A percentile compares a stretch with the other conserved stretches of the same genome.
These are phyloP conservation scores for Pinus tabuliformis DNA, from an alignment of 75 land plant genomes.

Conservation along the genomic window DNA sequence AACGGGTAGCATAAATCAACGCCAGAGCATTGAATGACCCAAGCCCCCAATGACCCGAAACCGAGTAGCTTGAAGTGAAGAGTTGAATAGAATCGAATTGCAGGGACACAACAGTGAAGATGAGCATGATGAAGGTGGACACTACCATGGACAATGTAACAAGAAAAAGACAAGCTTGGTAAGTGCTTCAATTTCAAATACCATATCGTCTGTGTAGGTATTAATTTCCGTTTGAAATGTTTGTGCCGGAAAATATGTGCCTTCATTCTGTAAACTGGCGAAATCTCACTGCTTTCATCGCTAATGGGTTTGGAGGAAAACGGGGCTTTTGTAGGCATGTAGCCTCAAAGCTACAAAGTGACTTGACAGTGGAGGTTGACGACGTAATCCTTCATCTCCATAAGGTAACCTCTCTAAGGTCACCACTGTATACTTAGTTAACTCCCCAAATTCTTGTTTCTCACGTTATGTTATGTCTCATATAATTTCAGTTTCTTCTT, in stretches of 20 bases:
- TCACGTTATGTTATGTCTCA: too few relatives aligned
- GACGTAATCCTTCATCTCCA: conserved; percentile 34
- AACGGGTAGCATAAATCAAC: too few relatives aligned
- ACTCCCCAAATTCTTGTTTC: background rate
- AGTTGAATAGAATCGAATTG: too few relatives aligned
- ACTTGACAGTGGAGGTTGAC: conserved; percentile 31
- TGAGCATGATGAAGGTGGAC: background rate
- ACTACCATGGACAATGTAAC: background rate
- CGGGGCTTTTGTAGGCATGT: conserved; percentile 13
- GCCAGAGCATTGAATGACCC: too few relatives aligned
- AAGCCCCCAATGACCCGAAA: too few relatives aligned
- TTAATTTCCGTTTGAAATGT: background rate
- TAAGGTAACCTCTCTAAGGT: conserved; percentile 16
- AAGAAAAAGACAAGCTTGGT: conserved; percentile 6
- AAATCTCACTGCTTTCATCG: too few relatives aligned
- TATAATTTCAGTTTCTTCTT: too few relatives aligned
- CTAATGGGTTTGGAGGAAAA: background rate
- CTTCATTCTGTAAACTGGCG: too few relatives aligned
- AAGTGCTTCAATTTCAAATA: background rate
- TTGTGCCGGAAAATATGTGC: background rate
- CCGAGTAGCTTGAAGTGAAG: too few relatives aligned
- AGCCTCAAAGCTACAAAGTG: conserved; percentile 31
- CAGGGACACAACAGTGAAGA: background rate
- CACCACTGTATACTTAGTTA: too few relatives aligned
- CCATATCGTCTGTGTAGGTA: background rate